A percentile compares a stretch with the other conserved stretches of the same genome.
phyloP scores from a whole-genome alignment of 2,329 filamentous ascomycete species.

The Coleophoma cylindrospora region DNA sequence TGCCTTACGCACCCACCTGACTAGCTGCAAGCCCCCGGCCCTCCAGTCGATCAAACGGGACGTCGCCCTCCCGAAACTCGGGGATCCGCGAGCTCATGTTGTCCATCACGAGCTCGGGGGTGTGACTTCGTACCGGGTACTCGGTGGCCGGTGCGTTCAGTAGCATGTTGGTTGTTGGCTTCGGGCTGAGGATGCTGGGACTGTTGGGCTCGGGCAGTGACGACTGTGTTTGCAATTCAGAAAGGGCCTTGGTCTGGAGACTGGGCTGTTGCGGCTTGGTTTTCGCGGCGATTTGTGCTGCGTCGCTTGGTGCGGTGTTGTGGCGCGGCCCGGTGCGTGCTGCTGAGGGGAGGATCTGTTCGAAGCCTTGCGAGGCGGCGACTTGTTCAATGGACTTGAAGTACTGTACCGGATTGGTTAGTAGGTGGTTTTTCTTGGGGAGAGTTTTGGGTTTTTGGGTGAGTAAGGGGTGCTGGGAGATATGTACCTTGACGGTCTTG shows the following conservation, averaged over 20 bases:
- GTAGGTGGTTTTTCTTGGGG: conserved; percentile 8
- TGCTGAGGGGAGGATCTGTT: conserved; percentile 51
- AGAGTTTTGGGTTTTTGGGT: background rate
- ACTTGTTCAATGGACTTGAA: conserved; percentile 69
- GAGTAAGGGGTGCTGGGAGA: background rate
- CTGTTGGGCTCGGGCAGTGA: background rate
- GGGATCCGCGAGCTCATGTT: conserved; percentile 37
- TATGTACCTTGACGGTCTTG: conserved; percentile 60
- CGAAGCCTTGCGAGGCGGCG: conserved; percentile 50
- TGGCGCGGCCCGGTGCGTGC: conserved; percentile 44
- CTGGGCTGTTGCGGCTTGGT: conserved; percentile 7
- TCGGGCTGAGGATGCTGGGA: conserved; percentile 45
- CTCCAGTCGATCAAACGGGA: background rate
- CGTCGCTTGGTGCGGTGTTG: conserved; percentile 3
- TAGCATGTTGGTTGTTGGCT: conserved; percentile 50
- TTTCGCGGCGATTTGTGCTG: conserved; percentile 7
- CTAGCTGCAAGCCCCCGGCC: background rate
- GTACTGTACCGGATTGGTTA: conserved; percentile 39
- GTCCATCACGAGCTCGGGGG: conserved; percentile 57
- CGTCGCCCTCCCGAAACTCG: background rate
- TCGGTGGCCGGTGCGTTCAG: conserved; percentile 50
- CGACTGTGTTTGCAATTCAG: background rate
- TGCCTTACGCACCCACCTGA: background rate
- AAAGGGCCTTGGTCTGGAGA: conserved; percentile 17
- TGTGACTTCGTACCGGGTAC: conserved; percentile 49